phyloP scores from a whole-genome alignment of 1,139 yeast species.

The Hanseniaspora gamundiae region DNA sequence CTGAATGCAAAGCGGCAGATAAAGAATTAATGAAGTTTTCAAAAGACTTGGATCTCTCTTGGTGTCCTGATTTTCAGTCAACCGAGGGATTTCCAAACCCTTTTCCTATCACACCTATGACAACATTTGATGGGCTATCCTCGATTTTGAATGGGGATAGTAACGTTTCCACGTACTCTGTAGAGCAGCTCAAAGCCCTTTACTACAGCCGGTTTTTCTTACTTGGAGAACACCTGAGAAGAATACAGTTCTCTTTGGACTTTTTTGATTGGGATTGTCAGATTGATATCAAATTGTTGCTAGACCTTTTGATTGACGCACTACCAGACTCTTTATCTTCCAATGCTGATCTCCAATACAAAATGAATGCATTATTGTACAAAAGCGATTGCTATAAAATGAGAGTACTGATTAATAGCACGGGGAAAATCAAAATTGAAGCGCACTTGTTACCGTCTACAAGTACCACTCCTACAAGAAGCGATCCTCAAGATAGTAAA shows the following conservation, averaged over 20 bases:
- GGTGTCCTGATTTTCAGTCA: neutral
- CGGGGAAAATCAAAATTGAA: conserved; percentile 42
- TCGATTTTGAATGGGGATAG: conserved; percentile 6
- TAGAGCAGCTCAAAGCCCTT: conserved; percentile 6
- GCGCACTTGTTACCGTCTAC: conserved; percentile 30
- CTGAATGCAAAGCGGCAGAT: conserved; percentile 15
- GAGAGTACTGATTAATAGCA: conserved; percentile 38
- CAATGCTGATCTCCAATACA: conserved; percentile 8
- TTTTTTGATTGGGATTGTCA: conserved; percentile 43
- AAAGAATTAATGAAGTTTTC: neutral
- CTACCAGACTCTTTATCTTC: conserved; percentile 14
- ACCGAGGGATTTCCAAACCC: neutral
- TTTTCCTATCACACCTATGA: neutral
- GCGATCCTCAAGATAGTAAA: too few relatives aligned
- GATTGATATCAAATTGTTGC: conserved; percentile 33
- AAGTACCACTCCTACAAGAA: conserved; percentile 26
- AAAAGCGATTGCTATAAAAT: conserved; percentile 39
- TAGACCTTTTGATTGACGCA: conserved; percentile 34
- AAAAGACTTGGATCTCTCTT: neutral
- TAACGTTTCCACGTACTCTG: conserved; percentile 9
- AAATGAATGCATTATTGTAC: conserved; percentile 14
- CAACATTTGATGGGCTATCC: neutral
- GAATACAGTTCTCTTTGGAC: conserved; percentile 41
- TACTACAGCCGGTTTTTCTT: conserved; percentile 39
- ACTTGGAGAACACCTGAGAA: conserved; percentile 47